Evolutionary conservation across 1,284 basidiomycete species (phyloP).

Genomic region (Moniliella sp.): DNA sequence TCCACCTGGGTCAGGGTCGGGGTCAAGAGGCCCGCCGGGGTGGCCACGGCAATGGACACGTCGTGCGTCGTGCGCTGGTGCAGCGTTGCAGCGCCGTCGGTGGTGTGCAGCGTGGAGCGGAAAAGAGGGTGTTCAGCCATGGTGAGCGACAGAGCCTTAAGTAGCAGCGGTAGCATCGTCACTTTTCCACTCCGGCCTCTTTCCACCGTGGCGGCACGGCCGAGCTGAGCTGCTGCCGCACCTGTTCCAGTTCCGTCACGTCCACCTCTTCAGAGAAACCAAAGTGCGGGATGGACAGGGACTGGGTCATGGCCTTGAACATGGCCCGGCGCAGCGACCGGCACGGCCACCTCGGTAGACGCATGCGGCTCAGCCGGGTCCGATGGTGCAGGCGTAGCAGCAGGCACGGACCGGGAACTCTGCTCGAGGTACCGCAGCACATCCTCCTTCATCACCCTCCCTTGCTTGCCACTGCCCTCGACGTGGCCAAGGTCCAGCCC

Average conservation of each 20-base stretch:
- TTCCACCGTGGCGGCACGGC: too few relatives aligned
- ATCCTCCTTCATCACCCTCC: slow-evolving; percentile 54
- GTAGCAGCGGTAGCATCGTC: slow-evolving; percentile 61
- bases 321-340: slow-evolving; percentile 29
- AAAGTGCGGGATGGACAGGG: slow-evolving; percentile 48
- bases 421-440: slow-evolving; percentile 33
- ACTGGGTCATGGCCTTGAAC: slow-evolving; percentile 30
- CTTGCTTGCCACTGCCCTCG: slow-evolving; percentile 51
- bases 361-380: background rate
- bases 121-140: slow-evolving; percentile 66
- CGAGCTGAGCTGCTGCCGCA: slow-evolving; percentile 50
- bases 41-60: slow-evolving; percentile 49
- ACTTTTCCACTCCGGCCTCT: too few relatives aligned
- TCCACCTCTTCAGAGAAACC: slow-evolving; percentile 54
- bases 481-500: slow-evolving; percentile 43
- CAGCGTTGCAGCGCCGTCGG: slow-evolving; percentile 5
- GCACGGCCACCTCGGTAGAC: too few relatives aligned
- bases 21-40: slow-evolving; percentile 60
- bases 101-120: slow-evolving; percentile 25
- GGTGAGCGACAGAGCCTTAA: slow-evolving; percentile 61
- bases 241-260: slow-evolving; percentile 51
- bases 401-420: background rate
- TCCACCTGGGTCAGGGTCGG: slow-evolving; percentile 54
- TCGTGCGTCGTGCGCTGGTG: slow-evolving; percentile 10
- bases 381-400: background rate